Evolutionary conservation across 176 grass and related monocot genomes (phyloP), one percentile per base, ranked within the genome.

Genomic region (Aegilops speltoides): DNA sequence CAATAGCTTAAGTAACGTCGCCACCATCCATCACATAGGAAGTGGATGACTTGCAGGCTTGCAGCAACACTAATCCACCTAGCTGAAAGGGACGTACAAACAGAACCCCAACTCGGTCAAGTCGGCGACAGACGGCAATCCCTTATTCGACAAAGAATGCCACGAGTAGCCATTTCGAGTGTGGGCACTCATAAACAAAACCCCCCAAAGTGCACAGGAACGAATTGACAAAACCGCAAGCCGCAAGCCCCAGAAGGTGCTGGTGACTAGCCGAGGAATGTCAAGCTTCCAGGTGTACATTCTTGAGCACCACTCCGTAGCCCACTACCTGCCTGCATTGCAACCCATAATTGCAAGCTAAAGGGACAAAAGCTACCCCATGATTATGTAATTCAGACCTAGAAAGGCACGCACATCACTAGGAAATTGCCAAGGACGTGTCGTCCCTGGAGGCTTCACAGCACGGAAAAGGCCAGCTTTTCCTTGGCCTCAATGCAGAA

Each of bases 81-180:
- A 77, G 50, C 6, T 85, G 86, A 91, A 82, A 88, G 89, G 23
- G 63, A 85, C 82, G 25, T 14, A 50, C 50, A 77, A 88, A 68
- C 76, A 62, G 77, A 91, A 80, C 11, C 22, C 24, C 61, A 88
- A 56, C 79, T 43, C 1, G 3, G 76, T 56, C 9, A 63, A 80
- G 76, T 36, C 28, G 0, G 60, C 48, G 10, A 85, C 69, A 85
- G 24, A 78, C 80, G 68, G 64, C 85, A 76, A 76, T 41, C 28
- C 68, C 64, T 50, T 63, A 75, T 25, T 84, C 68, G 81, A 68
- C 7, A 12, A 78, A 73, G 34, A 83, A 79, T 62, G 8, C 81
- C 64, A 62, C 68, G 62, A 37, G 68, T 80, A 75, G 41, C 77
- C 81, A 91, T 91, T 88, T 84, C 81, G 76, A 88, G 76, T 81